Percentiles rank a stretch among this genome's conserved stretches.
These are phyloP conservation scores for Colletotrichum plurivorum DNA, from an alignment of 2,329 filamentous ascomycete genomes.

Conservation along the genomic window DNA sequence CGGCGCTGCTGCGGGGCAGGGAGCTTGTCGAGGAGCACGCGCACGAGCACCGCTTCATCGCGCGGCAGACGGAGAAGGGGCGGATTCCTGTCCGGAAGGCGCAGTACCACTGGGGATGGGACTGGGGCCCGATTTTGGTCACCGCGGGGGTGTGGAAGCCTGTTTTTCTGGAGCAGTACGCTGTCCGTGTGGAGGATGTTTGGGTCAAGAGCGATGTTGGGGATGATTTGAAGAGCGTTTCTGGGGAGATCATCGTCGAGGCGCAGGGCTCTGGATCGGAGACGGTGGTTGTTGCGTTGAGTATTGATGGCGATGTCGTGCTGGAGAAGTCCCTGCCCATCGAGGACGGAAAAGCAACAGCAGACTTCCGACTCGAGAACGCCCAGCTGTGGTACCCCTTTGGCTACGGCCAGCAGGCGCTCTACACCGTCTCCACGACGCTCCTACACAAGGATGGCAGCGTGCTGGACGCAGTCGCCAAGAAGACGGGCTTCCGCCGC, in stretches of 20 bases:
- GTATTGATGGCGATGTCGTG: constrained; percentile 38
- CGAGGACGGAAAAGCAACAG: constrained; percentile 4
- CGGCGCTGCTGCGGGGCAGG: constrained; percentile 66
- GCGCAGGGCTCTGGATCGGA: constrained; percentile 49
- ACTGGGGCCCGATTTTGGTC: constrained; percentile 76
- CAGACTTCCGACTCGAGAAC: constrained; percentile 22
- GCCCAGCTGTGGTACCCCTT: constrained; percentile 41
- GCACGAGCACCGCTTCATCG: constrained; percentile 69
- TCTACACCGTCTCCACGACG: constrained; percentile 34
- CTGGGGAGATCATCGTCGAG: constrained; percentile 54
- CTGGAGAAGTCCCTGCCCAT: constrained; percentile 35
- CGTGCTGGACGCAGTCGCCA: constrained; percentile 21
- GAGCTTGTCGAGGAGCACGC: constrained; percentile 65
- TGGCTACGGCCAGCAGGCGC: constrained; percentile 34
- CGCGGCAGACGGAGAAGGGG: constrained; percentile 61
- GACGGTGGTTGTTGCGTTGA: constrained; percentile 46
- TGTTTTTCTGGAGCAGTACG: constrained; percentile 75
- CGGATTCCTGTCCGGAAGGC: constrained; percentile 66
- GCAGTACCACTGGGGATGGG: constrained; percentile 81
- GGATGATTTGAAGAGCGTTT: constrained; percentile 54
- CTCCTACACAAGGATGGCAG: constrained; percentile 15
- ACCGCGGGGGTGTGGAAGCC: constrained; percentile 77
- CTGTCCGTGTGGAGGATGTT: constrained; percentile 71
- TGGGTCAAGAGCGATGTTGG: constrained; percentile 56
- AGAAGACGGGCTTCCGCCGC: constrained; percentile 41